Percentiles rank a stretch among this genome's conserved stretches.
Evolutionary conservation across 2,329 filamentous ascomycete genomes (phyloP).

Genomic region (Penicillium sp.): DNA sequence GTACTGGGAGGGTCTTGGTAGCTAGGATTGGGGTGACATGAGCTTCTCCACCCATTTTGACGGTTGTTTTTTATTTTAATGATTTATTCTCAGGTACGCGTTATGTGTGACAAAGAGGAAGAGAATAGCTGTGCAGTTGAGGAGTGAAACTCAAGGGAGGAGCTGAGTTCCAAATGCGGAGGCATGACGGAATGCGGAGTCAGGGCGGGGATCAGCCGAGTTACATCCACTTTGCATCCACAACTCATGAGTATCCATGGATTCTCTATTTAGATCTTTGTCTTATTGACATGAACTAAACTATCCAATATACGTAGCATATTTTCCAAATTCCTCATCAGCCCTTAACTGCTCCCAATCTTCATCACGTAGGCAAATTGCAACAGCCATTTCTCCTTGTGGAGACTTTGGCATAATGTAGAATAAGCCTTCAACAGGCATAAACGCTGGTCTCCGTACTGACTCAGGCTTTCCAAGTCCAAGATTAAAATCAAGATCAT

Average conservation of each 20-base stretch:
- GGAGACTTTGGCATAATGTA: conserved; percentile 51
- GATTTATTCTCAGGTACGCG: background rate
- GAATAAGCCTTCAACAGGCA: conserved; percentile 48
- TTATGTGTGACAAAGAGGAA: background rate
- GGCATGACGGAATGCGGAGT: conserved; percentile 20
- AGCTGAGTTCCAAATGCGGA: conserved; percentile 17
- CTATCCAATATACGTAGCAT: conserved; percentile 39
- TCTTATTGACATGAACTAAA: background rate
- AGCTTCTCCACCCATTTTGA: conserved; percentile 40
- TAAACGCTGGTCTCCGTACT: conserved; percentile 52
- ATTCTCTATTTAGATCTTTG: background rate
- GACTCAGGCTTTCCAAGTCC: conserved; percentile 49
- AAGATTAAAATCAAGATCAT: conserved; percentile 48
- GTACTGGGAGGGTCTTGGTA: conserved; percentile 50
- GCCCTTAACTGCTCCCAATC: conserved; percentile 48
- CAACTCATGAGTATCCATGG: background rate
- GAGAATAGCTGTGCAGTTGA: background rate
- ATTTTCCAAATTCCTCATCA: conserved; percentile 47
- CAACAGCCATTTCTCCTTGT: conserved; percentile 48
- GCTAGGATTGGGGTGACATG: conserved; percentile 28
- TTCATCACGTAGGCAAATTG: conserved; percentile 49
- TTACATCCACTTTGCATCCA: background rate
- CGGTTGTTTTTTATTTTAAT: background rate
- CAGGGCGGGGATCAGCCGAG: background rate
- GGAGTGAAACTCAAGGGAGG: conserved; percentile 5